Base-by-base conservation (phyloP, 1,139 yeast species). In the Geotrichum australiense region DNA sequence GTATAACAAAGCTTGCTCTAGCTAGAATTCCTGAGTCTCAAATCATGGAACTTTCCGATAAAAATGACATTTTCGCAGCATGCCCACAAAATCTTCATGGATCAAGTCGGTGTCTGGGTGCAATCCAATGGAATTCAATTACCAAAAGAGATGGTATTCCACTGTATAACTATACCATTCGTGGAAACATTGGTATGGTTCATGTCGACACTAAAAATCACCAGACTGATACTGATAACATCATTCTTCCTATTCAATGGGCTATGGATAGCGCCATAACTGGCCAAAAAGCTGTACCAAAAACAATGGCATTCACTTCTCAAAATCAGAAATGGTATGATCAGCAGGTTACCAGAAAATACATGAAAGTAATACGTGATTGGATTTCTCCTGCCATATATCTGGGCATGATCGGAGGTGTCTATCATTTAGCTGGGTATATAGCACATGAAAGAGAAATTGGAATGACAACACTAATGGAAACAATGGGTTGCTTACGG, bases 321-420 rank as follows among this genome's bases (percentile, higher is more conserved):
- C 35, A 50, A 22, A 43, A 61, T 8, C 50, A 57, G 24, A 47
- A 49, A n/a, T 48, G 55, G 42, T 52, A 53, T 31, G 40, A 50
- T 5, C 47, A 53, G 18, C 50, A 51, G 24, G 48, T 51, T 16
- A 54, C 60, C 37, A 40, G 42, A 15, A 47, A 50, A 35, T 62
- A 53, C 41, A 53, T 62, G 53, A 53, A 55, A 16, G 47, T 56
- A 7, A 48, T 61, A n/a, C 45, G 48, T 36, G 54, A 57, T 41
- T 61, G 62, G 53, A 47, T 62, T 2, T 58, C 65, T 4, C 65
- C 66, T 3, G 66, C 65, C 0, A 40, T 63, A 38, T 61, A 61
- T 40, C 49, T 63, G 2, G 49, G 57, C 26, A 56, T 63, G 58
- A 56, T 63, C 43, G 67, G 67, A 15, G 61, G 60, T n/a, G 53